Evolutionary conservation across 306 rosid genomes (phyloP).

Genomic region (Lathyrus oleraceus): DNA sequence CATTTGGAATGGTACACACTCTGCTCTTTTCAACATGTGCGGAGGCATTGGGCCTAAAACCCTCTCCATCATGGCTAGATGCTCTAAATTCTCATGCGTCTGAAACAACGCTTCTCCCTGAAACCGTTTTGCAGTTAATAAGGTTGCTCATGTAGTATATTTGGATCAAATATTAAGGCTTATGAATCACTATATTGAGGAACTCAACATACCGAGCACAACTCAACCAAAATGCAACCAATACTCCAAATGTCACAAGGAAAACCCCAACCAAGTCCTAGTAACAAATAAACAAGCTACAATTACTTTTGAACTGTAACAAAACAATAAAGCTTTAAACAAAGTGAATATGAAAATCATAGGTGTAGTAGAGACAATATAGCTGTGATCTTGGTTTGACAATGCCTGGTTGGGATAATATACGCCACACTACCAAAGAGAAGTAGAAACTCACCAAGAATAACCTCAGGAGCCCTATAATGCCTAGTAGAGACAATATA

Average conservation of each 20-base stretch:
- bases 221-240: constrained; percentile 88
- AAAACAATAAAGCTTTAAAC: neutral
- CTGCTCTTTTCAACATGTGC: constrained; percentile 24
- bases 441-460: constrained; percentile 54
- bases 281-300: constrained; percentile 36
- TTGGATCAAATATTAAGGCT: neutral
- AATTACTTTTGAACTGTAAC: neutral
- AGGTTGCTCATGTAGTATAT: neutral
- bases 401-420: neutral
- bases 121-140: constrained; percentile 4
- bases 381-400: neutral
- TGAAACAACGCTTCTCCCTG: constrained; percentile 27
- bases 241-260: constrained; percentile 89
- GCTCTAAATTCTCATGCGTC: constrained; percentile 25
- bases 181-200: constrained; percentile 4
- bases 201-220: constrained; percentile 72
- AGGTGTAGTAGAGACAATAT: constrained; percentile 8
- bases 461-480: constrained; percentile 90
- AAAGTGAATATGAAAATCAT: neutral
- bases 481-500: constrained; percentile 88
- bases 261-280: constrained; percentile 90
- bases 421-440: neutral
- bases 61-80: constrained; percentile 27
- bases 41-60: constrained; percentile 28
- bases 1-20: constrained; percentile 32